These are phyloP conservation scores for Phytophthora pinifolia DNA, from an alignment of 352 stramenopile species.

Conservation along the genomic window DNA sequence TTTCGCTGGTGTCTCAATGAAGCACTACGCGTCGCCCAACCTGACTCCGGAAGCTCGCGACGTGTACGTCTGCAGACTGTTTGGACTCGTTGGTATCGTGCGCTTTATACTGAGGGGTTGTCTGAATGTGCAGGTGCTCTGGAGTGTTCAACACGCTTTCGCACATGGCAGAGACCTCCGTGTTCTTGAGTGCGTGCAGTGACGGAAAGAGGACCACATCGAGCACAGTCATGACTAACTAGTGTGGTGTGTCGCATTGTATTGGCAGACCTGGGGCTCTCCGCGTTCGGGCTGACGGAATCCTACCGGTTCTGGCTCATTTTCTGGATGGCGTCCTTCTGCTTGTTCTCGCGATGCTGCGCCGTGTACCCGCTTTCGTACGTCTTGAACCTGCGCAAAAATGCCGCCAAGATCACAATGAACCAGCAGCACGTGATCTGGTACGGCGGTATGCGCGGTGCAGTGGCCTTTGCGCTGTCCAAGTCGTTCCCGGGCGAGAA, in stretches of 20 bases:
- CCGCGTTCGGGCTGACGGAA: conserved; percentile 81
- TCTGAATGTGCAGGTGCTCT: conserved; percentile 52
- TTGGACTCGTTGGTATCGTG: neutral
- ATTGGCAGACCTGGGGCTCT: conserved; percentile 85
- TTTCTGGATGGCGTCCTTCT: conserved; percentile 85
- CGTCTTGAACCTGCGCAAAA: conserved; percentile 66
- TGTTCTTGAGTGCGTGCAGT: conserved; percentile 87
- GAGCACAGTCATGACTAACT: neutral
- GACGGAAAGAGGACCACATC: neutral
- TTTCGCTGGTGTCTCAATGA: conserved; percentile 92
- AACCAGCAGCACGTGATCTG: conserved; percentile 95
- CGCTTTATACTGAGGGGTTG: conserved; percentile 2
- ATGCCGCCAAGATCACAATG: conserved; percentile 59
- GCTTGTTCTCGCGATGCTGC: conserved; percentile 76
- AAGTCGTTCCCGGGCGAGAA: conserved; percentile 90
- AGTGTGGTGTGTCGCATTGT: neutral
- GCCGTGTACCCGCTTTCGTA: conserved; percentile 90
- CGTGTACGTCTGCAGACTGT: conserved; percentile 46
- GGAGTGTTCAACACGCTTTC: conserved; percentile 91
- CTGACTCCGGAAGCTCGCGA: conserved; percentile 77
- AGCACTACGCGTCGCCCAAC: conserved; percentile 90
- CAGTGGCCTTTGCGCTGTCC: conserved; percentile 91
- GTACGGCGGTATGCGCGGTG: conserved; percentile 93
- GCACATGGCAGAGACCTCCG: conserved; percentile 90
- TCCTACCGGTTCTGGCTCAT: conserved; percentile 86